Evolutionary conservation across 1,139 yeast species (phyloP).

Genomic region (Yamadazyma dushanensis): DNA sequence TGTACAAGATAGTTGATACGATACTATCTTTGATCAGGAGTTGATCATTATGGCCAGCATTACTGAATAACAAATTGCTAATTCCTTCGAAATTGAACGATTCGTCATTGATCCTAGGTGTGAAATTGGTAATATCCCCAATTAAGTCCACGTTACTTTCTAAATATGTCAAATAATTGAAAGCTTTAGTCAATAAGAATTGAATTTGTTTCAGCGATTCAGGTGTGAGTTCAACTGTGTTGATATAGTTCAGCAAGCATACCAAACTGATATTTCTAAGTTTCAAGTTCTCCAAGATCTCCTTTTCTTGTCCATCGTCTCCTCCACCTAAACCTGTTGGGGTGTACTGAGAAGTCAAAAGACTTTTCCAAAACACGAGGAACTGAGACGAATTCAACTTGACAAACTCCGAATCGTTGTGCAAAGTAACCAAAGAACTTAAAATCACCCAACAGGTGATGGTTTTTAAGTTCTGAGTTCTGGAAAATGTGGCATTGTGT

Average conservation of each 20-base stretch:
- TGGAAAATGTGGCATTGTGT: constrained; percentile 28
- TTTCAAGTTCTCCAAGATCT: constrained; percentile 38
- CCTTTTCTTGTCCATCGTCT: constrained; percentile 25
- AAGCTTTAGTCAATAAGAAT: constrained; percentile 42
- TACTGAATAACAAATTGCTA: constrained; percentile 33
- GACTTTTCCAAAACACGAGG: constrained; percentile 75
- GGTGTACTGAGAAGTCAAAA: constrained; percentile 58
- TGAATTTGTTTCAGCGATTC: constrained; percentile 46
- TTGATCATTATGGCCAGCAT: constrained; percentile 21
- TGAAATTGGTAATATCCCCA: constrained; percentile 37
- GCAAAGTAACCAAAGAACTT: constrained; percentile 74
- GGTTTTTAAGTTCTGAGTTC: constrained; percentile 22
- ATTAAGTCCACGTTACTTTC: constrained; percentile 40
- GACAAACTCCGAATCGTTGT: constrained; percentile 57
- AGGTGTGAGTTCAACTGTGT: constrained; percentile 40
- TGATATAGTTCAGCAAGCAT: constrained; percentile 43
- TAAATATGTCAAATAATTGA: constrained; percentile 42
- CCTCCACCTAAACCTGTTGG: constrained; percentile 28
- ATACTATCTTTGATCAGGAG: constrained; percentile 30
- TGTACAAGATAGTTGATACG: constrained; percentile 33
- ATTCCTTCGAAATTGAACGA: constrained; percentile 32
- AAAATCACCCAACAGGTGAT: constrained; percentile 68
- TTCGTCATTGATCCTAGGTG: constrained; percentile 24
- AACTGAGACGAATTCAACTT: constrained; percentile 75
- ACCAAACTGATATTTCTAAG: constrained; percentile 42